Evolutionary conservation across 78 protist genomes (phyloP).

Genomic region (Dictyostelium purpureum): DNA sequence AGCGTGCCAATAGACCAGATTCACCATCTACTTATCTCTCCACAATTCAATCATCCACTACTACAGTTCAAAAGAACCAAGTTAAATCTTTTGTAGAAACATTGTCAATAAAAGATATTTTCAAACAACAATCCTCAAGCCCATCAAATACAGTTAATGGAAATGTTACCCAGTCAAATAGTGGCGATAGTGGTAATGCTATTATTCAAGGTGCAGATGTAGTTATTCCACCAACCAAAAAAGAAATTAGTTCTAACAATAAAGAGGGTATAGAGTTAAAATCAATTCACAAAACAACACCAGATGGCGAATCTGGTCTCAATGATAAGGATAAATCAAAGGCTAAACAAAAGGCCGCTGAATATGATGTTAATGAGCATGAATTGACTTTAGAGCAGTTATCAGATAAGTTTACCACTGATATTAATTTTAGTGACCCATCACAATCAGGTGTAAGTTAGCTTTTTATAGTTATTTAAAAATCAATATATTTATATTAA

Average conservation of each 20-base stretch:
- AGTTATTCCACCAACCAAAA: not conserved
- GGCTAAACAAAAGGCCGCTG: slow-evolving; percentile 56
- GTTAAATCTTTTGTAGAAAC: not conserved
- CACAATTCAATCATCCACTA: slow-evolving; percentile 10
- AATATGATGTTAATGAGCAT: slow-evolving; percentile 75
- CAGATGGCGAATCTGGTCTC: not conserved
- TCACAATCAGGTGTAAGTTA: slow-evolving; percentile 9
- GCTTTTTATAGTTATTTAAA: not conserved
- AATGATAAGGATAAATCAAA: slow-evolving; percentile 1
- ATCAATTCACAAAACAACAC: not conserved
- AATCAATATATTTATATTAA: not conserved
- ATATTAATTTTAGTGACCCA: slow-evolving; percentile 47
- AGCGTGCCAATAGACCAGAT: not conserved
- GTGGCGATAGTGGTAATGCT: not conserved
- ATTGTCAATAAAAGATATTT: not conserved
- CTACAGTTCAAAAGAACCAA: slow-evolving; percentile 24
- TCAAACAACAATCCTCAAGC: not conserved
- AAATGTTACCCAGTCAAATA: not conserved
- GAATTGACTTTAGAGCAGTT: slow-evolving; percentile 46
- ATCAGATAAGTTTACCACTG: slow-evolving; percentile 9
- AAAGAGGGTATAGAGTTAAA: not conserved
- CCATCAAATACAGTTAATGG: not conserved
- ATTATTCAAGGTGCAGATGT: not conserved
- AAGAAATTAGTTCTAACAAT: not conserved
- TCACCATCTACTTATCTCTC: not conserved